Evolutionary conservation across 768 basidiomycete species (phyloP).

Genomic region (Zangia roseola): DNA sequence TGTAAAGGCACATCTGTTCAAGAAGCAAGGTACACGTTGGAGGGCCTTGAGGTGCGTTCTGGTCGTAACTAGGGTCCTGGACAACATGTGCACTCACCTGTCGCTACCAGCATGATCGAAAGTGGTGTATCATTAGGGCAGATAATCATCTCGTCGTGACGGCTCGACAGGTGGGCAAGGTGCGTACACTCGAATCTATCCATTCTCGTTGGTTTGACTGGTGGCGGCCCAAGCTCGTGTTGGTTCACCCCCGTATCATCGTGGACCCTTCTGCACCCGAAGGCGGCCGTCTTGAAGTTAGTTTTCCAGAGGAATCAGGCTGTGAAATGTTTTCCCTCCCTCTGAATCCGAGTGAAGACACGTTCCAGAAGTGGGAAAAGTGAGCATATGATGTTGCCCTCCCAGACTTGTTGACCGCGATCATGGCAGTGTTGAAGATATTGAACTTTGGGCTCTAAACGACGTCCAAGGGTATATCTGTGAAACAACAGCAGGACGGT

Average conservation of each 20-base stretch:
- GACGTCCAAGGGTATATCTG: slow-evolving; percentile 69
- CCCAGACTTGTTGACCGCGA: not conserved
- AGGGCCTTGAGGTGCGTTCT: slow-evolving; percentile 61
- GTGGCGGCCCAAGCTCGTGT: slow-evolving; percentile 52
- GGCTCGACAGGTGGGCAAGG: slow-evolving; percentile 64
- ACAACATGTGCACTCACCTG: slow-evolving; percentile 1
- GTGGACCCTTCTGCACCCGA: slow-evolving; percentile 43
- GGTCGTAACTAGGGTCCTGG: not conserved
- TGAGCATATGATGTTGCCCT: slow-evolving; percentile 32
- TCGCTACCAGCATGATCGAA: slow-evolving; percentile 59
- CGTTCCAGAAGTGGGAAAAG: slow-evolving; percentile 55
- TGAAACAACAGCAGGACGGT: slow-evolving; percentile 39
- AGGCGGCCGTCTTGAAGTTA: slow-evolving; percentile 50
- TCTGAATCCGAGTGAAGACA: slow-evolving; percentile 50
- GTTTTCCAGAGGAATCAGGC: slow-evolving; percentile 59
- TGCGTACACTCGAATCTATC: slow-evolving; percentile 17
- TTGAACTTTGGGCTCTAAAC: slow-evolving; percentile 47
- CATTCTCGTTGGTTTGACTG: not conserved
- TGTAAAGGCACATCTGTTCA: slow-evolving; percentile 66
- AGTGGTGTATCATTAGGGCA: slow-evolving; percentile 67
- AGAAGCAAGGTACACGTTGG: slow-evolving; percentile 52
- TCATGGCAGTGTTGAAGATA: slow-evolving; percentile 43
- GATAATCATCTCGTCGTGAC: slow-evolving; percentile 56
- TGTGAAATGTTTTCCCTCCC: slow-evolving; percentile 60
- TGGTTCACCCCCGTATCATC: slow-evolving; percentile 58